phyloP scores from a whole-genome alignment of 1,284 basidiomycete genomes.

The Tilletiaria anomala region DNA sequence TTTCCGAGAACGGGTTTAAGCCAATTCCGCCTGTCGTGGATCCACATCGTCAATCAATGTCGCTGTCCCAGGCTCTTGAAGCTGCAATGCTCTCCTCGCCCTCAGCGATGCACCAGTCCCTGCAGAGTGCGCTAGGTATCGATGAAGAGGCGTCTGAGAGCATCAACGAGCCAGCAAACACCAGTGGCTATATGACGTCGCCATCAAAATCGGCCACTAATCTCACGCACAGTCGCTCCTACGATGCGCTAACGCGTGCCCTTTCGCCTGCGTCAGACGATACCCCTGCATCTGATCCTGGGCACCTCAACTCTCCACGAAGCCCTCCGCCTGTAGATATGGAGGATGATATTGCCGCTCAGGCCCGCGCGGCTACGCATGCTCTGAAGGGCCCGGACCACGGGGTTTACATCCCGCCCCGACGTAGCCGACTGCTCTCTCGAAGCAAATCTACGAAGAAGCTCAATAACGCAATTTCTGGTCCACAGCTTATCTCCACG shows the following conservation, averaged over 20 bases:
- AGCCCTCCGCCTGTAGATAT: too few relatives aligned
- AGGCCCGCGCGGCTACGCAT: constrained; percentile 22
- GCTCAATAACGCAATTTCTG: constrained; percentile 21
- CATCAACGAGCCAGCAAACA: too few relatives aligned
- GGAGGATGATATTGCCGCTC: constrained; percentile 23
- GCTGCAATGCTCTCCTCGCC: constrained; percentile 6
- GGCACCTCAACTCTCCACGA: too few relatives aligned
- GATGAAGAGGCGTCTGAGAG: too few relatives aligned
- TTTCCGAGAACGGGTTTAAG: constrained; percentile 6
- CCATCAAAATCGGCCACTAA: too few relatives aligned
- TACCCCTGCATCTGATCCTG: too few relatives aligned
- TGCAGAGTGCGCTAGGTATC: too few relatives aligned
- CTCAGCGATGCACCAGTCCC: too few relatives aligned
- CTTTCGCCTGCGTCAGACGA: too few relatives aligned
- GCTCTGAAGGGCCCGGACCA: constrained; percentile 23
- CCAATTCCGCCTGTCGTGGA: constrained; percentile 2
- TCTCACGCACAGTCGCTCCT: too few relatives aligned
- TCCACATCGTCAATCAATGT: constrained; percentile 8
- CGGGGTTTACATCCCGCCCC: constrained; percentile 6
- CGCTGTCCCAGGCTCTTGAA: constrained; percentile 15
- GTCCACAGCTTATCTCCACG: constrained; percentile 26
- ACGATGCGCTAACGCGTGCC: too few relatives aligned
- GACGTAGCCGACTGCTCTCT: constrained; percentile 18
- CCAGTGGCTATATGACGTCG: too few relatives aligned
- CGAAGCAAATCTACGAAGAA: constrained; percentile 18